These are phyloP conservation scores for Erythrophleum ivorense DNA, from an alignment of 331 rosid species.

Conservation along the genomic window DNA sequence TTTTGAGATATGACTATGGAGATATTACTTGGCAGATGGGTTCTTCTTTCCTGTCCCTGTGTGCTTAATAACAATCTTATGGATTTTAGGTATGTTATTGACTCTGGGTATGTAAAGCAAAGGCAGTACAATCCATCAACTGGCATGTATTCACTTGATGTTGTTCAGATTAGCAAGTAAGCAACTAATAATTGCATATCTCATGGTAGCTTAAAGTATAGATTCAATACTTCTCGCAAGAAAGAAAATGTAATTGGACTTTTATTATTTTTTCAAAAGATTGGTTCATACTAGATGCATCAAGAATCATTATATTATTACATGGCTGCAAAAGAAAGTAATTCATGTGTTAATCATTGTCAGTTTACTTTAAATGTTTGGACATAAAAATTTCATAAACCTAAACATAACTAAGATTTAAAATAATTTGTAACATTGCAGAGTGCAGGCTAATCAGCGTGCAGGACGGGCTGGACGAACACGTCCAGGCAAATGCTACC, in stretches of 20 bases:
- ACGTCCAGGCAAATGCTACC: constrained; percentile 94
- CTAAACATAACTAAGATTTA: neutral
- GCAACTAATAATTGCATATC: constrained; percentile 34
- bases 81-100: constrained; percentile 84
- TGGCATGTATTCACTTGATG: constrained; percentile 96
- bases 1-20: constrained; percentile 19
- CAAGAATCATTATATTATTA: constrained; percentile 9
- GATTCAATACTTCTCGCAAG: constrained; percentile 1
- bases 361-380: neutral
- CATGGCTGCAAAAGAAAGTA: neutral
- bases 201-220: constrained; percentile 26
- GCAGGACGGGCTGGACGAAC: constrained; percentile 99
- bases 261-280: neutral
- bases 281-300: constrained; percentile 20
- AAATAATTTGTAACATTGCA: constrained; percentile 47
- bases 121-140: constrained; percentile 92
- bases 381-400: neutral
- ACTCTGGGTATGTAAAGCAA: constrained; percentile 98
- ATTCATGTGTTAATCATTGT: constrained; percentile 11
- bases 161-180: constrained; percentile 99
- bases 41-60: neutral
- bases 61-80: constrained; percentile 14
- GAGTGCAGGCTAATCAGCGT: constrained; percentile 97
- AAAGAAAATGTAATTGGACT: constrained; percentile 15
- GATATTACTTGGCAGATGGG: neutral